Evolutionary conservation across 2,329 filamentous ascomycete species (phyloP), one percentile per base, ranked within the genome.

Genomic region (Aspergillus spinulosporus): DNA sequence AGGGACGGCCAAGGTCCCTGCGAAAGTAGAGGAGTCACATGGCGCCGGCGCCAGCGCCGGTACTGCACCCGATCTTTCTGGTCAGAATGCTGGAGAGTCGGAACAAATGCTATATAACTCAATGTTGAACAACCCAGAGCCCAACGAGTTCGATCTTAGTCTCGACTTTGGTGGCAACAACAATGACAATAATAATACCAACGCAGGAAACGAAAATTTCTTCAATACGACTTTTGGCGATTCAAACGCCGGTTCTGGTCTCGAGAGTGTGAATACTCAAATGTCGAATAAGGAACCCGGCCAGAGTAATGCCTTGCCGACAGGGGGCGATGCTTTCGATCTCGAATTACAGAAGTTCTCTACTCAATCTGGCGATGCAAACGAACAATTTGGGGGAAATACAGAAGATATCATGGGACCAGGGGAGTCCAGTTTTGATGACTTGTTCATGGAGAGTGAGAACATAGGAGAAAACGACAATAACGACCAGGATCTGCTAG

Each of bases 381-480:
- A 57, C 11, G 58, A 54, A 31, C 58, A 57, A 36, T 54, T 57
- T 31, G 60, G 63, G 11, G 66, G 59, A 11, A 65, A 62, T 14
- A 65, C 64, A 26, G 72, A 72, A 8, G 68, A 73, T 60, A 62
- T 72, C 26, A 72, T 76, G 63, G 71, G 64, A 2, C 73, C 71
- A 5, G 74, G 72, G 11, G 72, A 75, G 60, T 78, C 76, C 14
- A 76, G 70, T 57, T 78, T 79, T 54, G 76, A 78, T 53, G 73
- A 77, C 51, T 56, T 76, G n/a, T 75, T 77, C 56, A 68, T 76
- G 63, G 75, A 75, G 26, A 72, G 63, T 28, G 74, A 73, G 2
- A 70, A 72, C 55, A 63, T 73, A 42, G 73, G 66, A 6, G 69
- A 65, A 1, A 70, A 69, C 4, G 67, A 62, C 0, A 21, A 56